A percentile compares a stretch with the other conserved stretches of the same genome.
These are phyloP conservation scores for Cladophialophora bantiana DNA, from an alignment of 2,329 filamentous ascomycete species.

Conservation along the genomic window DNA sequence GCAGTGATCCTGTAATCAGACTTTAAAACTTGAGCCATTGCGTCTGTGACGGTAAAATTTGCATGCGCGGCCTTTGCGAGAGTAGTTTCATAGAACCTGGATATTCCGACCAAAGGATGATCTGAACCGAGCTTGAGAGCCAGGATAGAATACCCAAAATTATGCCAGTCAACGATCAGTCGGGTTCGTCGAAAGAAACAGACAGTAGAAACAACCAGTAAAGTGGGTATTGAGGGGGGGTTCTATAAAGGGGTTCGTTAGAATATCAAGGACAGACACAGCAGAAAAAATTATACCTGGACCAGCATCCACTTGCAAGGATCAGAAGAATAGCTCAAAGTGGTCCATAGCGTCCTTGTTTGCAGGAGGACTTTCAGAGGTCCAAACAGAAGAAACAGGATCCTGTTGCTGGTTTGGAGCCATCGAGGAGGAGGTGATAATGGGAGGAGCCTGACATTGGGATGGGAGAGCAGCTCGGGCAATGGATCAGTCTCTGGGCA, in stretches of 20 bases:
- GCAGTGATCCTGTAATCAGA: constrained; percentile 70
- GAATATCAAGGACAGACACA: constrained; percentile 29
- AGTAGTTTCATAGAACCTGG: constrained; percentile 76
- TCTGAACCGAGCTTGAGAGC: constrained; percentile 66
- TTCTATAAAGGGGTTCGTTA: constrained; percentile 64
- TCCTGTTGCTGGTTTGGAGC: constrained; percentile 70
- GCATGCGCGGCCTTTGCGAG: constrained; percentile 73
- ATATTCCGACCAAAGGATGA: constrained; percentile 79
- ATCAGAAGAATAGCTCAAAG: constrained; percentile 75
- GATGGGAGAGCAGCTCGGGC: constrained; percentile 74
- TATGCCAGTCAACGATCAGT: constrained; percentile 96
- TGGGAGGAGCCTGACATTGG: constrained; percentile 73
- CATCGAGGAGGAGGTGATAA: constrained; percentile 71
- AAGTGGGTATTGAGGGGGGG: constrained; percentile 90
- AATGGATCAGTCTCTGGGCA: constrained; percentile 76
- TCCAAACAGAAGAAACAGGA: constrained; percentile 78
- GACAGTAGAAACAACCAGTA: constrained; percentile 75
- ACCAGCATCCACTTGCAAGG: constrained; percentile 85
- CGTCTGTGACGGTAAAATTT: constrained; percentile 87
- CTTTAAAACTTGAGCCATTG: constrained; percentile 79
- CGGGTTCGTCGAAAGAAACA: constrained; percentile 79
- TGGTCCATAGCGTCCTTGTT: constrained; percentile 71
- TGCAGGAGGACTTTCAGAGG: constrained; percentile 90
- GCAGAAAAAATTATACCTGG: constrained; percentile 60
- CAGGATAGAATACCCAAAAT: constrained; percentile 95